Evolutionary conservation across 2,329 filamentous ascomycete genomes (phyloP).

Genomic region (Simplicillium sp.): DNA sequence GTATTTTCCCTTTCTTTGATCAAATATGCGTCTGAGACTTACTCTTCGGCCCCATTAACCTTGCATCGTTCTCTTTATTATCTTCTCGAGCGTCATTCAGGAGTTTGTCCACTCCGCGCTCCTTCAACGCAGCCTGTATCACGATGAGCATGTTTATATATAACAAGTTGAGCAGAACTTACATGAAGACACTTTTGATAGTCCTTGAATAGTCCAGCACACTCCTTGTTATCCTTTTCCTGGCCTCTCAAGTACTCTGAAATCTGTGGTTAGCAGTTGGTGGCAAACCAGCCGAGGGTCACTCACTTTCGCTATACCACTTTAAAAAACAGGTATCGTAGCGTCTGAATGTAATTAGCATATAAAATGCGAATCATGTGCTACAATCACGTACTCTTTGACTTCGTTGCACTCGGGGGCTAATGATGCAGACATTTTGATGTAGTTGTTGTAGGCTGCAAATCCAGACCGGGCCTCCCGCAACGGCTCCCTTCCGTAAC

Average conservation of each 20-base stretch:
- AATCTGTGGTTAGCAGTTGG: constrained; percentile 5
- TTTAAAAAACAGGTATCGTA: constrained; percentile 98
- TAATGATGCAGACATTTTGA: constrained; percentile 80
- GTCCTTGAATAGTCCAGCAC: constrained; percentile 73
- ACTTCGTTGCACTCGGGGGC: constrained; percentile 91
- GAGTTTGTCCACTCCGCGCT: constrained; percentile 86
- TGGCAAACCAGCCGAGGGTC: constrained; percentile 6
- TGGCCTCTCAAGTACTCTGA: constrained; percentile 83
- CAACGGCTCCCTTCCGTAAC: too few relatives aligned
- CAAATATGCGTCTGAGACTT: constrained; percentile 1
- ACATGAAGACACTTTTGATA: constrained; percentile 85
- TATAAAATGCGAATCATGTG: not conserved
- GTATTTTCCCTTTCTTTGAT: too few relatives aligned
- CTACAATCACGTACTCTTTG: constrained; percentile 63
- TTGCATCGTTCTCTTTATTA: constrained; percentile 75
- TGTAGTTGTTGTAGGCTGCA: constrained; percentile 3
- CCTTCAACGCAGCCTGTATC: constrained; percentile 69
- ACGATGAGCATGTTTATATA: not conserved
- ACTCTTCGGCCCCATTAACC: constrained; percentile 33
- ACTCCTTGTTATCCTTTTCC: constrained; percentile 74
- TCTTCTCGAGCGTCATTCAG: constrained; percentile 84
- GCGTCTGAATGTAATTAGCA: constrained; percentile 42
- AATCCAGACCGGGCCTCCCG: too few relatives aligned
- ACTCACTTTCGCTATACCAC: constrained; percentile 97
- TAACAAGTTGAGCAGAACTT: constrained; percentile 17